Conservation (phyloP, 2,329 filamentous ascomycete genomes). For the Aspergillus proliferans region DNA sequence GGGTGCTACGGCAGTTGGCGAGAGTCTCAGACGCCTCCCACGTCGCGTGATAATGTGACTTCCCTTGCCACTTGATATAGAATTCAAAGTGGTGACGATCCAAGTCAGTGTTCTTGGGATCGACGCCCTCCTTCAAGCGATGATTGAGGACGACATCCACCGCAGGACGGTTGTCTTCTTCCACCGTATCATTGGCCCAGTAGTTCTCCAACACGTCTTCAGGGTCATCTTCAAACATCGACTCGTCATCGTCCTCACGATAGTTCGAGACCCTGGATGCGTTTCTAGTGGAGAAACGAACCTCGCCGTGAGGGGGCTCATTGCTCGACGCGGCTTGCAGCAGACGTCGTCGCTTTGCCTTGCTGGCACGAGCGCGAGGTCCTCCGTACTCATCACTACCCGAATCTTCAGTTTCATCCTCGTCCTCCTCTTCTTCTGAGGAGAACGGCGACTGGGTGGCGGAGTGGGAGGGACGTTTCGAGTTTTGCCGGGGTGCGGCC, state of each 20-base stretch:
- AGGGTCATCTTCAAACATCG: slow-evolving; percentile 51
- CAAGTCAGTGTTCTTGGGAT: slow-evolving; percentile 26
- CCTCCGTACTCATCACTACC: slow-evolving; percentile 70
- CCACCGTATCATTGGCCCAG: slow-evolving; percentile 58
- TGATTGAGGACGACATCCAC: slow-evolving; percentile 91
- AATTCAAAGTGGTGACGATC: slow-evolving; percentile 73
- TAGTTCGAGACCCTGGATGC: slow-evolving; percentile 68
- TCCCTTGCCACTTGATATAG: slow-evolving; percentile 91
- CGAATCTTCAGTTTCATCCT: slow-evolving; percentile 39
- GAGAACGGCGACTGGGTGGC: slow-evolving; percentile 58
- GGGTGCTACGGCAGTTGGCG: slow-evolving; percentile 70
- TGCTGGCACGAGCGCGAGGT: slow-evolving; percentile 62
- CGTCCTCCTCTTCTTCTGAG: neutral
- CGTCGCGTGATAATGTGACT: slow-evolving; percentile 90
- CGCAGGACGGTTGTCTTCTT: slow-evolving; percentile 75
- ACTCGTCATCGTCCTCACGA: slow-evolving; percentile 59
- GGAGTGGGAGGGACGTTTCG: slow-evolving; percentile 41
- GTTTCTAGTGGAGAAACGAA: slow-evolving; percentile 84
- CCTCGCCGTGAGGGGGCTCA: slow-evolving; percentile 64
- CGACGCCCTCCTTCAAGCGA: slow-evolving; percentile 63
- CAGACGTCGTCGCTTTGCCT: slow-evolving; percentile 69
- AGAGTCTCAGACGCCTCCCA: slow-evolving; percentile 81
- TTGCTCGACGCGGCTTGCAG: slow-evolving; percentile 59
- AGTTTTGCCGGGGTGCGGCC: slow-evolving; percentile 46
- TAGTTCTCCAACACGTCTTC: slow-evolving; percentile 62